Evolutionary conservation across 1,284 basidiomycete genomes (phyloP).

Genomic region (Fomitopsis betulina): DNA sequence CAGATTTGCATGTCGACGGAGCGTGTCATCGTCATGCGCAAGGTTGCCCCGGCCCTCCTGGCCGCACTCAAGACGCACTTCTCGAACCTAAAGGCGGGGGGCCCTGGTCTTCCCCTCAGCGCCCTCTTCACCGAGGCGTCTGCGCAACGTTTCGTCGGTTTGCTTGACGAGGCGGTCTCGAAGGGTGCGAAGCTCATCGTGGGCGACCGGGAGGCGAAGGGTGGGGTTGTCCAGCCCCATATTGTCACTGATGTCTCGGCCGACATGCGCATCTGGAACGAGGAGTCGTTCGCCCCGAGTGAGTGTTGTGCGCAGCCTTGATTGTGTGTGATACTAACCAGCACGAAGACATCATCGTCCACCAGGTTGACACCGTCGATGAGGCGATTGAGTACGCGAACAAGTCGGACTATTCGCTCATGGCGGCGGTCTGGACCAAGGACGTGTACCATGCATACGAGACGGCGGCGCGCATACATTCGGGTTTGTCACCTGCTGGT

Average conservation of each 20-base stretch:
- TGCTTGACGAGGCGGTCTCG: constrained; percentile 46
- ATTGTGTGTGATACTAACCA: background rate
- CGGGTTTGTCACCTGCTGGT: constrained; percentile 29
- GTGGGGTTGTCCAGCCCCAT: constrained; percentile 49
- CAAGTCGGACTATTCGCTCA: constrained; percentile 48
- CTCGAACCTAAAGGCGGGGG: constrained; percentile 32
- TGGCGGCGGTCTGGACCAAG: constrained; percentile 48
- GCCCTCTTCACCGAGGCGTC: constrained; percentile 45
- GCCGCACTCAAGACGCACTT: constrained; percentile 32
- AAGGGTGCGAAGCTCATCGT: constrained; percentile 49
- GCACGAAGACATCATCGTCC: constrained; percentile 37
- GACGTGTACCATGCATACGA: constrained; percentile 42
- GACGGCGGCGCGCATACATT: constrained; percentile 43
- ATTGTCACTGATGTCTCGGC: constrained; percentile 43
- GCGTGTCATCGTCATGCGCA: constrained; percentile 54
- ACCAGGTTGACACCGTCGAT: constrained; percentile 40
- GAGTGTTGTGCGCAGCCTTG: constrained; percentile 14
- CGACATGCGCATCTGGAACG: constrained; percentile 47
- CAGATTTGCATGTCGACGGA: constrained; percentile 72
- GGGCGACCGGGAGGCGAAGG: constrained; percentile 38
- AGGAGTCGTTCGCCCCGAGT: constrained; percentile 60
- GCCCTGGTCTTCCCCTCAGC: constrained; percentile 27
- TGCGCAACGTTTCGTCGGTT: constrained; percentile 42
- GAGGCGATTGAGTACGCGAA: constrained; percentile 53
- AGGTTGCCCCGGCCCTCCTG: constrained; percentile 32